A percentile compares a stretch with the other conserved stretches of the same genome.
Conservation (phyloP, 768 basidiomycete species). For the Suillus bovinus region DNA sequence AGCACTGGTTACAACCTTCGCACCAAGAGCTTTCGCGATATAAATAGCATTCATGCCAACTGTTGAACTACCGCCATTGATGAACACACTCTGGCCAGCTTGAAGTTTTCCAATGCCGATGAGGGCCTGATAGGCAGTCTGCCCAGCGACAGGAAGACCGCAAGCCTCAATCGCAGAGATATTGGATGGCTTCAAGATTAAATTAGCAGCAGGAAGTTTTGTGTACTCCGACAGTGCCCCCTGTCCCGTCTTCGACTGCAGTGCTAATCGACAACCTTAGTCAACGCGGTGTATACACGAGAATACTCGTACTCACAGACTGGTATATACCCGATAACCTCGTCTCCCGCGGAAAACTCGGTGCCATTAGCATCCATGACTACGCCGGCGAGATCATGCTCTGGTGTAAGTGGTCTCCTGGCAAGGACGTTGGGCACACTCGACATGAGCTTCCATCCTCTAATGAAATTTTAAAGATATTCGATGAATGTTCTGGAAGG, state of each 20-base stretch:
- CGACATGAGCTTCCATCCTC: slow-evolving; percentile 61
- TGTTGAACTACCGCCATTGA: slow-evolving; percentile 70
- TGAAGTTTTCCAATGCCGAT: slow-evolving; percentile 50
- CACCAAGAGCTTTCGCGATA: slow-evolving; percentile 65
- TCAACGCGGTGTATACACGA: background rate
- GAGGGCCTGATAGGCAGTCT: slow-evolving; percentile 62
- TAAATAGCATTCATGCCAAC: slow-evolving; percentile 76
- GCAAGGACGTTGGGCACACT: slow-evolving; percentile 47
- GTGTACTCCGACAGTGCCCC: slow-evolving; percentile 64
- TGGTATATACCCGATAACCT: slow-evolving; percentile 59
- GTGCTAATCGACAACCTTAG: slow-evolving; percentile 18
- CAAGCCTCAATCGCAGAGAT: slow-evolving; percentile 59
- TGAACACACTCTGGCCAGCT: slow-evolving; percentile 57
- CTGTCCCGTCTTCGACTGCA: slow-evolving; percentile 40
- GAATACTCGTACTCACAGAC: slow-evolving; percentile 28
- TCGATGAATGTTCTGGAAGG: background rate
- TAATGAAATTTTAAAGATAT: slow-evolving; percentile 23
- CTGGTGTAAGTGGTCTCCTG: slow-evolving; percentile 52
- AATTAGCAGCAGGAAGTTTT: slow-evolving; percentile 37
- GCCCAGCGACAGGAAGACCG: slow-evolving; percentile 55
- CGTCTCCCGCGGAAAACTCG: slow-evolving; percentile 56
- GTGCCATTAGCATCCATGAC: slow-evolving; percentile 57
- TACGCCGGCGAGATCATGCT: slow-evolving; percentile 64
- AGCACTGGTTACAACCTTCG: slow-evolving; percentile 57
- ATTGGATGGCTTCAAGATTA: slow-evolving; percentile 39